Conservation (phyloP, 768 basidiomycete genomes). For the Pholiota conissans region DNA sequence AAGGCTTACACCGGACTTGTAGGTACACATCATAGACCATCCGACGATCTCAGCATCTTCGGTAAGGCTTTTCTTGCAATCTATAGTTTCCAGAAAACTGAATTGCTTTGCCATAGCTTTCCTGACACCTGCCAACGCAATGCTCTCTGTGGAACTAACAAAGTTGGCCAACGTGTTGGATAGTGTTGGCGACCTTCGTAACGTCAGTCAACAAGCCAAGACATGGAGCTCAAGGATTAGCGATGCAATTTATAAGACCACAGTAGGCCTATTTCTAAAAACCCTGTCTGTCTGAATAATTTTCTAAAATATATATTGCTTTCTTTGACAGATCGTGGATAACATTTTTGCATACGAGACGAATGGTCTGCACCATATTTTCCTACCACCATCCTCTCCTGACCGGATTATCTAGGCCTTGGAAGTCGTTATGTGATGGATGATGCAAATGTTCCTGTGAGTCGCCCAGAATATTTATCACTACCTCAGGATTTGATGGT, state of each 20-base stretch:
- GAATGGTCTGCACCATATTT: constrained; percentile 45
- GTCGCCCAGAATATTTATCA: constrained; percentile 17
- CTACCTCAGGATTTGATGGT: background rate
- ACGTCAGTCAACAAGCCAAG: constrained; percentile 53
- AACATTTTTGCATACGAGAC: constrained; percentile 77
- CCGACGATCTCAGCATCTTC: constrained; percentile 71
- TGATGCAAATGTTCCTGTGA: constrained; percentile 81
- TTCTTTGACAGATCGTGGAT: constrained; percentile 47
- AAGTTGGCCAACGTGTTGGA: constrained; percentile 64
- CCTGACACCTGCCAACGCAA: constrained; percentile 77
- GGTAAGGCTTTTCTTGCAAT: constrained; percentile 36
- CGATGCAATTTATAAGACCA: constrained; percentile 61
- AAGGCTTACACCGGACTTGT: constrained; percentile 75
- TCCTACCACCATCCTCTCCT: background rate
- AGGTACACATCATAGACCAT: constrained; percentile 76
- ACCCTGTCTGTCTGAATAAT: background rate
- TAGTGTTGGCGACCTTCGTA: constrained; percentile 40
- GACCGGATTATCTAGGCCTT: constrained; percentile 41
- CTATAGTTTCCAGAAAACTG: background rate
- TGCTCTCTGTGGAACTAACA: constrained; percentile 73
- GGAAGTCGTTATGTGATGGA: constrained; percentile 81
- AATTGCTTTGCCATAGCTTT: constrained; percentile 49
- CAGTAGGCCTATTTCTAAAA: constrained; percentile 36
- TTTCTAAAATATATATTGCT: background rate
- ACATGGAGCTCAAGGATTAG: constrained; percentile 58